Percentiles rank a stretch among this genome's conserved stretches.
Conservation (phyloP, 441 rosid genomes). For the Gossypium lobatum region DNA sequence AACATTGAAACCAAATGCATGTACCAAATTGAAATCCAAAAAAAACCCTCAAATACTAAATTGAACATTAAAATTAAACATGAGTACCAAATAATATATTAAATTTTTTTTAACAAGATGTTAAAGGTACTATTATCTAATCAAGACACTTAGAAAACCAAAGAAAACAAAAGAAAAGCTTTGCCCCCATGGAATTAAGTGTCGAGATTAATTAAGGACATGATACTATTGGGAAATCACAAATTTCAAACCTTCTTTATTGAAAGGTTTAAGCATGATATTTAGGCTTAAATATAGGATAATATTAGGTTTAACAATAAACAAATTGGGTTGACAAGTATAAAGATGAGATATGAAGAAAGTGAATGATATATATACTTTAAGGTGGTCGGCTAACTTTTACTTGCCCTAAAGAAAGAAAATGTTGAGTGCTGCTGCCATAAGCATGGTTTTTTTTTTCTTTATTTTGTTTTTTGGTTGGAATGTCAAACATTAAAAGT, state of each 20-base stretch:
- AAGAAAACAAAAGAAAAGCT: too few relatives aligned
- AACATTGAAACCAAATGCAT: too few relatives aligned
- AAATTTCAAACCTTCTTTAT: conserved; percentile 15
- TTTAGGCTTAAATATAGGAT: neutral
- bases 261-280: neutral
- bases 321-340: neutral
- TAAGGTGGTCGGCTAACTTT: conserved; percentile 11
- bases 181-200: too few relatives aligned
- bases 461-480: neutral
- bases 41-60: too few relatives aligned
- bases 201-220: neutral
- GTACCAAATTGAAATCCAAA: too few relatives aligned
- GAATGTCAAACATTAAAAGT: neutral
- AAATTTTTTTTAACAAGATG: too few relatives aligned
- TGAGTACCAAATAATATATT: too few relatives aligned
- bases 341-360: neutral
- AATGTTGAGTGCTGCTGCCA: neutral
- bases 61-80: too few relatives aligned
- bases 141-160: too few relatives aligned
- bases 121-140: too few relatives aligned
- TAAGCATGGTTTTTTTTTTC: neutral
- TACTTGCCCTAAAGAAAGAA: conserved; percentile 17
- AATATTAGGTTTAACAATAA: neutral
- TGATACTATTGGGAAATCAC: neutral
- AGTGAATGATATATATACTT: neutral